Evolutionary conservation across 345 rosid genomes (phyloP).

Genomic region (Eucalyptus curtisii): DNA sequence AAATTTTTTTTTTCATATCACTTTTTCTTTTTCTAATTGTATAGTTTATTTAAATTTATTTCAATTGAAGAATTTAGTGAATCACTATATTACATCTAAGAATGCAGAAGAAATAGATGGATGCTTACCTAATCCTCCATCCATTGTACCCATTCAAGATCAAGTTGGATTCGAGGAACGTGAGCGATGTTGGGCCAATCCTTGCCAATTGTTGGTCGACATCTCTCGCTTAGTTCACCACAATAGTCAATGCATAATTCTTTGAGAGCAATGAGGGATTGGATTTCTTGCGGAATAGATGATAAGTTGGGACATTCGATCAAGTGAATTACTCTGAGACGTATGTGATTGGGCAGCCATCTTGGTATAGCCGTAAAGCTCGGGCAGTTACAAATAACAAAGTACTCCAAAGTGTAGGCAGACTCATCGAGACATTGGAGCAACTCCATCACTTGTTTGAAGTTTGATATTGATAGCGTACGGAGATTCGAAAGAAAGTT

Average conservation of each 20-base stretch:
- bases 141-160: rapidly evolving
- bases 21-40: no score
- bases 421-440: neutral
- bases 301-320: rapidly evolving
- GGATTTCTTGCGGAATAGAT: neutral
- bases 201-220: neutral
- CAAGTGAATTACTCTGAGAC: rapidly evolving
- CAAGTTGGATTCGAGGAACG: neutral
- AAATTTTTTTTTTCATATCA: no score
- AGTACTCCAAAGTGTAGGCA: neutral
- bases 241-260: neutral
- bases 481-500: neutral
- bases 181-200: neutral
- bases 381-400: rapidly evolving
- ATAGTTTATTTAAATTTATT: no score
- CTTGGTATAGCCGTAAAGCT: rapidly evolving
- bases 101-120: neutral
- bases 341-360: neutral
- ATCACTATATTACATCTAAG: neutral
- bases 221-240: neutral
- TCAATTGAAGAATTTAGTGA: neutral
- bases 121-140: neutral
- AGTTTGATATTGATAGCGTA: rapidly evolving
- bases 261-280: neutral
- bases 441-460: neutral